These are phyloP conservation scores for Elsinoe perseae DNA, from an alignment of 2,329 filamentous ascomycete species.

Conservation along the genomic window DNA sequence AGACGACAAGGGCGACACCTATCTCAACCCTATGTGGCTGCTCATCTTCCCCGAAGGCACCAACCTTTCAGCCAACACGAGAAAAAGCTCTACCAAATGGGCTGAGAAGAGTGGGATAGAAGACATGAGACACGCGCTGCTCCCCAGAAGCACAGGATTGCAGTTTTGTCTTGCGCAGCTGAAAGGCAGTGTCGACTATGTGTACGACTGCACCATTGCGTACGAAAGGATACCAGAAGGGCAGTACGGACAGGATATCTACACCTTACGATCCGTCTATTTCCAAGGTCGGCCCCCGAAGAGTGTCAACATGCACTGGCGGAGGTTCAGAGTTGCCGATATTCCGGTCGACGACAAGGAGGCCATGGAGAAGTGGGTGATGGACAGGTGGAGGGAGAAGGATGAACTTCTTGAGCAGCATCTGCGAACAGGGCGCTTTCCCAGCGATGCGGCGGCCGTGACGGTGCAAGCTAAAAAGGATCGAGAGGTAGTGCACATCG, in stretches of 20 bases:
- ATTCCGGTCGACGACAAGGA: slow-evolving; percentile 70
- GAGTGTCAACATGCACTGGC: slow-evolving; percentile 95
- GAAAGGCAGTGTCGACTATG: slow-evolving; percentile 64
- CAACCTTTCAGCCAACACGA: slow-evolving; percentile 67
- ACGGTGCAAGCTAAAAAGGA: slow-evolving; percentile 27
- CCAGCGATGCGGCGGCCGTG: slow-evolving; percentile 49
- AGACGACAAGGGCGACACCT: slow-evolving; percentile 24
- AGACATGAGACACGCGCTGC: slow-evolving; percentile 62
- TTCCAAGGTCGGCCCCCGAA: slow-evolving; percentile 83
- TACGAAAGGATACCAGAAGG: slow-evolving; percentile 86
- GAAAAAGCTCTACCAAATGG: slow-evolving; percentile 62
- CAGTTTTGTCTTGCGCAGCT: slow-evolving; percentile 74
- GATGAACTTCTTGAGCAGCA: slow-evolving; percentile 80
- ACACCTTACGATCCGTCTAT: slow-evolving; percentile 77
- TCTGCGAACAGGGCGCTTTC: slow-evolving; percentile 66
- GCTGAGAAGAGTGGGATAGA: slow-evolving; percentile 63
- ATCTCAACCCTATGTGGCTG: slow-evolving; percentile 69
- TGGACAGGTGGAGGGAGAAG: slow-evolving; percentile 82
- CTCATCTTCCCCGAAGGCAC: slow-evolving; percentile 84
- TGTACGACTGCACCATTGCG: slow-evolving; percentile 90
- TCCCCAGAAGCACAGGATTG: slow-evolving; percentile 73
- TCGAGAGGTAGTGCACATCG: slow-evolving; percentile 38
- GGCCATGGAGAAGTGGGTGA: slow-evolving; percentile 73
- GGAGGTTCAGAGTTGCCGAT: slow-evolving; percentile 68
- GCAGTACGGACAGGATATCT: slow-evolving; percentile 77